A percentile compares a stretch with the other conserved stretches of the same genome.
phyloP scores from a whole-genome alignment of 2,329 filamentous ascomycete species.

The Penicillium glabrum region DNA sequence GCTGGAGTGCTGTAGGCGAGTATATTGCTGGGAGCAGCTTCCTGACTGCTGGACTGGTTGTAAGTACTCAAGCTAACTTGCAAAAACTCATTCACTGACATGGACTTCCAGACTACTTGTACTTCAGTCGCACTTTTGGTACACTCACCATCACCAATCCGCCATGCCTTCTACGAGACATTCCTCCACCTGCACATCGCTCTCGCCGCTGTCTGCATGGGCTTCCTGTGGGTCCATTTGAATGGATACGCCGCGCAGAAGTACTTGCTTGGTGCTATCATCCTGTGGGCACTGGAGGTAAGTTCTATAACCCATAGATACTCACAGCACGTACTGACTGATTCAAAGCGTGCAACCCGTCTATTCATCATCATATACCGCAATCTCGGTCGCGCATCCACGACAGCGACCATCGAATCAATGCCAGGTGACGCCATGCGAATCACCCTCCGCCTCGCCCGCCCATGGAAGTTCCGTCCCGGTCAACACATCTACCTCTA shows the following conservation, averaged over 20 bases:
- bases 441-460: conserved; percentile 69
- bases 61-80: conserved; percentile 25
- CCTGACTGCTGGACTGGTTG: conserved; percentile 45
- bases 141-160: conserved; percentile 67
- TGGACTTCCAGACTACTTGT: conserved; percentile 36
- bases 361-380: conserved; percentile 63
- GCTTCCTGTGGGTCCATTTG: conserved; percentile 77
- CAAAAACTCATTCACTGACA: conserved; percentile 8
- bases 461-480: conserved; percentile 64
- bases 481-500: conserved; percentile 76
- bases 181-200: conserved; percentile 85
- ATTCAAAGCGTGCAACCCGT: conserved; percentile 55
- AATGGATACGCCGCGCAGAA: conserved; percentile 67
- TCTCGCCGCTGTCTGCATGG: conserved; percentile 66
- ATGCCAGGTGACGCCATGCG: conserved; percentile 69
- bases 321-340: conserved; percentile 11
- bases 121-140: conserved; percentile 67
- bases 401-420: conserved; percentile 65
- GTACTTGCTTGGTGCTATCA: conserved; percentile 71
- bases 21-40: conserved; percentile 34
- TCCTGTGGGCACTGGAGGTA: conserved; percentile 73
- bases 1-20: conserved; percentile 37
- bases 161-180: conserved; percentile 93
- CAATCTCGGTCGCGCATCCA: conserved; percentile 61
- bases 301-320: not conserved